Evolutionary conservation across 2,329 filamentous ascomycete genomes (phyloP).

Genomic region (Triangularia setosa): DNA sequence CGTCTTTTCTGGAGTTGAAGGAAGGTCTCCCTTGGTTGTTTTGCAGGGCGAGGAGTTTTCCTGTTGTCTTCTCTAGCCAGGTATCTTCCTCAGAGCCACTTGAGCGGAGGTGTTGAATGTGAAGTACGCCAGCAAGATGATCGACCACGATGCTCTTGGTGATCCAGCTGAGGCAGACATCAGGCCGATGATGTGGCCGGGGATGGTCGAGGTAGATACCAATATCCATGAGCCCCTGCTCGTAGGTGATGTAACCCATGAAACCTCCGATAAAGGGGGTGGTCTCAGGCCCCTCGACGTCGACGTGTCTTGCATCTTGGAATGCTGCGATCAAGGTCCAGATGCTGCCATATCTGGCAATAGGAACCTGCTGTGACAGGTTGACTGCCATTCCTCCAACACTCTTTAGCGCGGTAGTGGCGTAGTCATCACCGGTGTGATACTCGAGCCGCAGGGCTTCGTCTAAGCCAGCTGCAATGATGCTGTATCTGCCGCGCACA

Average conservation of each 20-base stretch:
- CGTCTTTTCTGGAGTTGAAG: conserved; percentile 6
- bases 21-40: conserved; percentile 4
- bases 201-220: conserved; percentile 38
- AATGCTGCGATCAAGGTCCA: conserved; percentile 52
- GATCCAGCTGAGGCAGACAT: conserved; percentile 73
- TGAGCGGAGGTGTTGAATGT: conserved; percentile 62
- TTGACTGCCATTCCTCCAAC: conserved; percentile 17
- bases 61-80: conserved; percentile 44
- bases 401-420: conserved; percentile 28
- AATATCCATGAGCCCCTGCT: conserved; percentile 67
- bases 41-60: conserved; percentile 27
- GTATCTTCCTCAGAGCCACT: conserved; percentile 31
- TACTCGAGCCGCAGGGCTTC: conserved; percentile 57
- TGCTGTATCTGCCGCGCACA: conserved; percentile 63
- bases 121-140: conserved; percentile 56
- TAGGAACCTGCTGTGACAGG: conserved; percentile 27
- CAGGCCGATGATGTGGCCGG: conserved; percentile 49
- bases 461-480: conserved; percentile 64
- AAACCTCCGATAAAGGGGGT: conserved; percentile 76
- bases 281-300: conserved; percentile 26
- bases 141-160: conserved; percentile 75
- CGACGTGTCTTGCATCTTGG: conserved; percentile 31
- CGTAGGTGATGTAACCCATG: conserved; percentile 81
- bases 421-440: conserved; percentile 44
- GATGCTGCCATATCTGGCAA: conserved; percentile 34